These are phyloP conservation scores for Colletotrichum sp. DNA, from an alignment of 2,329 filamentous ascomycete species.

Conservation along the genomic window DNA sequence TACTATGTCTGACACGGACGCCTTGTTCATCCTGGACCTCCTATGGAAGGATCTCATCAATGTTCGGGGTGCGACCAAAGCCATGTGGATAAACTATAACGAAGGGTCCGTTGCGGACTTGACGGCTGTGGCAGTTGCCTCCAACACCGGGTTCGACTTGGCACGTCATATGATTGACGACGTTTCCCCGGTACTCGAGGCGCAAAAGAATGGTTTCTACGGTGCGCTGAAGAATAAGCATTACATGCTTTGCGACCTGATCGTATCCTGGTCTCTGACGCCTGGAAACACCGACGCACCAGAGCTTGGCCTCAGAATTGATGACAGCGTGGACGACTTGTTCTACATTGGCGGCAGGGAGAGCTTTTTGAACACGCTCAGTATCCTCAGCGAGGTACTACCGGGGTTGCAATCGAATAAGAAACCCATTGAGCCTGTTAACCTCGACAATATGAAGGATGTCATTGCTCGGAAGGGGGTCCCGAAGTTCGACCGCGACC, in stretches of 20 bases:
- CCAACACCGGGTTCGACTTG: constrained; percentile 39
- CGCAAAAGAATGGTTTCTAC: not conserved
- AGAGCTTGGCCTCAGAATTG: constrained; percentile 9
- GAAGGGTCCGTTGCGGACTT: constrained; percentile 29
- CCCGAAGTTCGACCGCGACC: not conserved
- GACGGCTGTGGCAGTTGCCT: constrained; percentile 34
- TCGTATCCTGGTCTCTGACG: not conserved
- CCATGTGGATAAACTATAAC: constrained; percentile 35
- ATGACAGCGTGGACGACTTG: not conserved
- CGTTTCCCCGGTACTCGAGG: constrained; percentile 27
- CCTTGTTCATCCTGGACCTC: constrained; percentile 27
- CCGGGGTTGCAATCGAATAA: not conserved
- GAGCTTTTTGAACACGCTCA: not conserved
- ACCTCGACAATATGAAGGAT: not conserved
- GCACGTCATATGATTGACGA: constrained; percentile 35
- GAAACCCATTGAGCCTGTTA: not conserved
- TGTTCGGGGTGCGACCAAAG: constrained; percentile 28
- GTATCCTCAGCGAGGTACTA: not conserved
- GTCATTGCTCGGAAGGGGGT: not conserved
- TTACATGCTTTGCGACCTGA: not conserved
- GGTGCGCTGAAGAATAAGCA: not conserved
- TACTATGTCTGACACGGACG: constrained; percentile 24
- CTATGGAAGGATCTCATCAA: constrained; percentile 33
- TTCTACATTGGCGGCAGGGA: not conserved
- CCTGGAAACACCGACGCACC: not conserved